Conservation (phyloP, 805 yeast species). For the Jamesozyma lodderae region DNA sequence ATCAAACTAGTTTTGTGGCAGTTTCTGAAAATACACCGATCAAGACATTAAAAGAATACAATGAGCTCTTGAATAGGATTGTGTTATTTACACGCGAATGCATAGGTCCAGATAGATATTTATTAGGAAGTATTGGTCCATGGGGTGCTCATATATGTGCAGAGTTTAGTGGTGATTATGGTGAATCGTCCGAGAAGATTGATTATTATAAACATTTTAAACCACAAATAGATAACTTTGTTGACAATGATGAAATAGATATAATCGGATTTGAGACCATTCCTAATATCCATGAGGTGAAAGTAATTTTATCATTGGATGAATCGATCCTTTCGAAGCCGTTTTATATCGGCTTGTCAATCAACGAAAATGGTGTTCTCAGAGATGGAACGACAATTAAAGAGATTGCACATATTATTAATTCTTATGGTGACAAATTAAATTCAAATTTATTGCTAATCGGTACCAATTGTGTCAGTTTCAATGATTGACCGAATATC, state of each 20-base stretch:
- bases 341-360: slow-evolving; percentile 38
- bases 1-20: slow-evolving; percentile 43
- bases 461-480: slow-evolving; percentile 65
- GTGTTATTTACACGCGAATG: slow-evolving; percentile 17
- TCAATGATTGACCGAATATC: slow-evolving; percentile 34
- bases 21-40: slow-evolving; percentile 30
- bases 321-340: slow-evolving; percentile 31
- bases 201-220: slow-evolving; percentile 28
- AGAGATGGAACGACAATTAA: slow-evolving; percentile 44
- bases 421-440: slow-evolving; percentile 12
- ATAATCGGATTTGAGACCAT: slow-evolving; percentile 63
- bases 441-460: slow-evolving; percentile 36
- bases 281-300: slow-evolving; percentile 51
- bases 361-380: slow-evolving; percentile 30
- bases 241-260: slow-evolving; percentile 40
- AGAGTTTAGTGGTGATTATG: slow-evolving; percentile 67
- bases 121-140: slow-evolving; percentile 61
- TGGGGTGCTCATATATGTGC: slow-evolving; percentile 63
- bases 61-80: slow-evolving; percentile 16
- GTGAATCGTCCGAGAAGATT: slow-evolving; percentile 18
- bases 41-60: slow-evolving; percentile 16
- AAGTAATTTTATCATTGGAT: slow-evolving; percentile 38
- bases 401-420: slow-evolving; percentile 24
- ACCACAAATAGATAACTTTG: slow-evolving; percentile 41
- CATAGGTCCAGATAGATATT: slow-evolving; percentile 17